These are phyloP conservation scores for Artemisia tridentata DNA, from an alignment of 129 eudicot species.

Conservation along the genomic window DNA sequence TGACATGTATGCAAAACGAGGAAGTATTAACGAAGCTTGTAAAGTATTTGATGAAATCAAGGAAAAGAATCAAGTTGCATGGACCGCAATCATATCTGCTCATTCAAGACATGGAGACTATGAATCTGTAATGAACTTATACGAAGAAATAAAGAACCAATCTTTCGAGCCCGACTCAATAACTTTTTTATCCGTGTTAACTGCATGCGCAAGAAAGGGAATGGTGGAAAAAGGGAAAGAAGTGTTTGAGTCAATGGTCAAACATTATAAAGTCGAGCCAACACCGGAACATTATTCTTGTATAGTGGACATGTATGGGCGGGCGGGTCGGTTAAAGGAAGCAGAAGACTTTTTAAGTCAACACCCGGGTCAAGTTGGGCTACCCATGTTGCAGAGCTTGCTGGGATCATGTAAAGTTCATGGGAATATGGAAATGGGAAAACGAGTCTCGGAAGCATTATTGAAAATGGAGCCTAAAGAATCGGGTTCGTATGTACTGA, in stretches of 20 bases:
- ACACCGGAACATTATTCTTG: constrained; percentile 77
- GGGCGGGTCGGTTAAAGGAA: constrained; percentile 78
- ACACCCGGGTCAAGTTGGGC: constrained; percentile 71
- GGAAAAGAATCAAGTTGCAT: constrained; percentile 67
- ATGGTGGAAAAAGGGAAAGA: constrained; percentile 75
- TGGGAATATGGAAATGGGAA: constrained; percentile 73
- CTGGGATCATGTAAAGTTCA: constrained; percentile 77
- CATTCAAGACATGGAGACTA: constrained; percentile 86
- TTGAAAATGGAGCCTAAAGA: constrained; percentile 62
- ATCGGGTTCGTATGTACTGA: constrained; percentile 77
- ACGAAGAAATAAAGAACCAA: constrained; percentile 52
- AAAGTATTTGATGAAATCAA: constrained; percentile 50
- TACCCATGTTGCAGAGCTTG: constrained; percentile 77
- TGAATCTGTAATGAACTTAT: constrained; percentile 61
- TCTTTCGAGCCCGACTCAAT: constrained; percentile 69
- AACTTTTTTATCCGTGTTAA: constrained; percentile 73
- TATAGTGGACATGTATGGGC: constrained; percentile 87
- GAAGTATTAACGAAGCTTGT: constrained; percentile 59
- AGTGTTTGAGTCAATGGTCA: constrained; percentile 63
- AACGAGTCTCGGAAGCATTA: constrained; percentile 48
- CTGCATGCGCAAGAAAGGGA: constrained; percentile 80
- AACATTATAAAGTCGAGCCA: constrained; percentile 49
- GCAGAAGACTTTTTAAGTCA: constrained; percentile 62
- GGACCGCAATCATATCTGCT: constrained; percentile 95
- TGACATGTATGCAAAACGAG: constrained; percentile 96